phyloP scores from a whole-genome alignment of 1,284 basidiomycete genomes.

The Sphagnurus paluster region DNA sequence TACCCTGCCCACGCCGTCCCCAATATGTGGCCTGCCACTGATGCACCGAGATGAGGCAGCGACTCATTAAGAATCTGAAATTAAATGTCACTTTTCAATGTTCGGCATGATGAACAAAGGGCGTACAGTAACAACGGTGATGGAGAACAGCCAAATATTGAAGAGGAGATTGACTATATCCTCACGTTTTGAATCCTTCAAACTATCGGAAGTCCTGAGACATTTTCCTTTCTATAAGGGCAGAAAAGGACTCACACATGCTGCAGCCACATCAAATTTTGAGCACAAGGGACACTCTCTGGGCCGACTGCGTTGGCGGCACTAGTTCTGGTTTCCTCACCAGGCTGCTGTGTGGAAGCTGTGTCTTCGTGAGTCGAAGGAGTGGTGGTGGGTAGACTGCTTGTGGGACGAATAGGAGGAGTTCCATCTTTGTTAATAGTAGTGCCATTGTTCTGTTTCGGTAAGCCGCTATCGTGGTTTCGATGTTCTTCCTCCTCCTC shows the following conservation, averaged over 20 bases:
- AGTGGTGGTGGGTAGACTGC: no score
- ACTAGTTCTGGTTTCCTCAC: neutral
- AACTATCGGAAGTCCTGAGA: constrained; percentile 17
- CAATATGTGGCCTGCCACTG: constrained; percentile 41
- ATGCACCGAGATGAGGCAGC: constrained; percentile 47
- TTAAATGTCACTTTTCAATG: constrained; percentile 1
- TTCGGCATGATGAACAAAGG: neutral
- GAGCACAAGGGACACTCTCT: constrained; percentile 26
- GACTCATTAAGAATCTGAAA: constrained; percentile 48
- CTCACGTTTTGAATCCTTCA: constrained; percentile 39
- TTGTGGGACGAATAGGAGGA: no score
- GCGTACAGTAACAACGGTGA: constrained; percentile 42
- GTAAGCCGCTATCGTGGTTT: neutral
- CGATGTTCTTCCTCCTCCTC: constrained; percentile 8
- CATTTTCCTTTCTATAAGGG: neutral
- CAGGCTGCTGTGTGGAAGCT: no score
- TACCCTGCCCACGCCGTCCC: constrained; percentile 45
- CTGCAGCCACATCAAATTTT: constrained; percentile 42
- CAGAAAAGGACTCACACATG: constrained; percentile 31
- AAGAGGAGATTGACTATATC: constrained; percentile 42
- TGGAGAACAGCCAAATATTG: constrained; percentile 42
- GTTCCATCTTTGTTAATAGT: no score
- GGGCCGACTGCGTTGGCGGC: neutral
- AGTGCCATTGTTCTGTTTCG: neutral
- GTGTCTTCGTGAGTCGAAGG: neutral